These are phyloP conservation scores for Aspergillus thermomutatus DNA, from an alignment of 2,329 filamentous ascomycete genomes.

Conservation along the genomic window DNA sequence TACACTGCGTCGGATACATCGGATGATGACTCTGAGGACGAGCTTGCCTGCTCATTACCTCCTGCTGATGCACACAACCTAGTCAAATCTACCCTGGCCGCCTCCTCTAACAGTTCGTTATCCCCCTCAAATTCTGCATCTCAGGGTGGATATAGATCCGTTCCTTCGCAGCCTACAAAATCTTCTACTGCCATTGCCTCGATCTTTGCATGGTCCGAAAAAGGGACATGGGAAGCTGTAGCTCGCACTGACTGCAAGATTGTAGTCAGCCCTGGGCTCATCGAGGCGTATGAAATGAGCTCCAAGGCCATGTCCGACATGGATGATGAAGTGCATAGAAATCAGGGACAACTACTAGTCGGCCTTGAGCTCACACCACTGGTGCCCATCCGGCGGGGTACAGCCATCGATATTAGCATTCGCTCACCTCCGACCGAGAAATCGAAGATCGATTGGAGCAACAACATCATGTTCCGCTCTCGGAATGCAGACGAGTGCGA, in stretches of 20 bases:
- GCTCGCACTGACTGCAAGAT: conserved; percentile 62
- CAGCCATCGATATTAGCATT: conserved; percentile 88
- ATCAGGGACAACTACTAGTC: conserved; percentile 49
- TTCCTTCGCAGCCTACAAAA: conserved; percentile 46
- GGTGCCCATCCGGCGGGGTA: conserved; percentile 85
- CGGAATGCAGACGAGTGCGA: conserved; percentile 73
- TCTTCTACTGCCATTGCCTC: conserved; percentile 56
- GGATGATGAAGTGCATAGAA: conserved; percentile 17
- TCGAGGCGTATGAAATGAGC: conserved; percentile 60
- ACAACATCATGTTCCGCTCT: conserved; percentile 89
- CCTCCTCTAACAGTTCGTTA: conserved; percentile 57
- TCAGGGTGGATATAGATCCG: conserved; percentile 63
- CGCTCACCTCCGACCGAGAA: conserved; percentile 76
- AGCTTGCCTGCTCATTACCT: conserved; percentile 25
- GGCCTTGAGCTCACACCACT: conserved; percentile 86
- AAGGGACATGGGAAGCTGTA: conserved; percentile 59
- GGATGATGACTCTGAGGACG: conserved; percentile 56
- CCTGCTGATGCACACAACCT: conserved; percentile 31
- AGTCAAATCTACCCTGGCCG: conserved; percentile 39
- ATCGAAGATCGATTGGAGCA: conserved; percentile 65
- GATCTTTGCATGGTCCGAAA: conserved; percentile 63
- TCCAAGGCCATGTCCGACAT: conserved; percentile 39
- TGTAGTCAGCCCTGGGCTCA: conserved; percentile 60
- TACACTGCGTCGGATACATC: conserved; percentile 50
- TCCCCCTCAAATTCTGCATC: conserved; percentile 80